Conservation (phyloP, 345 rosid species). For the Hibiscus tridactylites region DNA sequence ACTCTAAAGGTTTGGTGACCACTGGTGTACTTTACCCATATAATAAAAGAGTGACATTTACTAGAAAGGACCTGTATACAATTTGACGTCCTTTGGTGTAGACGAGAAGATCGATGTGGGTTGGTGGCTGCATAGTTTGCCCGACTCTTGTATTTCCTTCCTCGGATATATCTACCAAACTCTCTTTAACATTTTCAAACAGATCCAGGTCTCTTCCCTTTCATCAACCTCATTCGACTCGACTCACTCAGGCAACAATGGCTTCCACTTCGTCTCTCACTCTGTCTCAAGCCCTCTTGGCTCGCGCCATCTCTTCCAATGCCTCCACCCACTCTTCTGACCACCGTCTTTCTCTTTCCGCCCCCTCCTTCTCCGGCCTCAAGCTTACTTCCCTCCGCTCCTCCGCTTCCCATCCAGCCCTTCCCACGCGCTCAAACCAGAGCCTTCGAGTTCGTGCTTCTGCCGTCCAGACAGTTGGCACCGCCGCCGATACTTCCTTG, state of each 20-base stretch:
- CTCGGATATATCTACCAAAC: not conserved
- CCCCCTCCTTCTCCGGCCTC: conserved; percentile 41
- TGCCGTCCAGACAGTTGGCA: conserved; percentile 22
- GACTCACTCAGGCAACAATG: conserved; percentile 23
- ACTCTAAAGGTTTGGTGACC: no score
- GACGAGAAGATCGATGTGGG: conserved; percentile 15
- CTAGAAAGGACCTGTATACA: no score
- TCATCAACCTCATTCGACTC: not conserved
- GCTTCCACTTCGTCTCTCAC: conserved; percentile 51
- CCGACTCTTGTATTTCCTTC: not conserved
- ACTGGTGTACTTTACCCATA: no score
- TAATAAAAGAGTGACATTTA: no score
- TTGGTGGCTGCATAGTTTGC: not conserved
- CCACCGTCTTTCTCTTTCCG: conserved; percentile 32
- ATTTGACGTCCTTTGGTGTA: not conserved
- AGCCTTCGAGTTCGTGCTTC: not conserved
- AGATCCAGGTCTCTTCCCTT: not conserved
- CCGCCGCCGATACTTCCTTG: conserved; percentile 47
- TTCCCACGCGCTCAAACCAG: not conserved
- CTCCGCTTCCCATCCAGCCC: conserved; percentile 3
- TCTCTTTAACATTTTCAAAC: not conserved
- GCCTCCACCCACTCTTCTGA: conserved; percentile 32
- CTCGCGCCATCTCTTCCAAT: conserved; percentile 40
- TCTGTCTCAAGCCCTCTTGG: conserved; percentile 50
- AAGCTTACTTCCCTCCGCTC: conserved; percentile 27